Evolutionary conservation across 2,329 filamentous ascomycete genomes (phyloP).

Genomic region (Ophiognomonia clavigignenti-juglandacearum): DNA sequence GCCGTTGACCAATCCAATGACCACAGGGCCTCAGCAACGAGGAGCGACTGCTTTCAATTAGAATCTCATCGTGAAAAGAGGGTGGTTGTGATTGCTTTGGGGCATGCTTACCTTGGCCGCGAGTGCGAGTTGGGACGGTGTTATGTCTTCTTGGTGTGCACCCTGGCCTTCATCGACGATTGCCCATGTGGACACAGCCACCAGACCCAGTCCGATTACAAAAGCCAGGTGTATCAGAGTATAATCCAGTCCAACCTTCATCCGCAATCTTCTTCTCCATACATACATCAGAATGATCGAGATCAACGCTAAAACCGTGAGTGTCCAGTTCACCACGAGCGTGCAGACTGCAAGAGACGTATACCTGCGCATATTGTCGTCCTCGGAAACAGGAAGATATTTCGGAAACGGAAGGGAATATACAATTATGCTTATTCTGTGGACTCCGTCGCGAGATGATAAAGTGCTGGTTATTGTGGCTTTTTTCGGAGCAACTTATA

Average conservation of each 20-base stretch:
- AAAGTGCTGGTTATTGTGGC: too few relatives aligned
- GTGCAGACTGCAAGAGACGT: conserved; percentile 2
- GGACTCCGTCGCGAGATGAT: too few relatives aligned
- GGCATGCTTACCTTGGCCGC: conserved; percentile 2
- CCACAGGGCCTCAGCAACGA: conserved; percentile 3
- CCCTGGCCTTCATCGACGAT: conserved; percentile 7
- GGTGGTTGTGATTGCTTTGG: neutral
- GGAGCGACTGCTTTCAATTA: neutral
- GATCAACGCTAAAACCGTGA: conserved; percentile 3
- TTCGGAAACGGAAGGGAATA: too few relatives aligned
- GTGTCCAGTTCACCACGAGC: conserved; percentile 3
- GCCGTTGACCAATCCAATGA: neutral
- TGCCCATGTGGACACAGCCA: neutral
- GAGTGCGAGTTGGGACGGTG: neutral
- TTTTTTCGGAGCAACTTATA: too few relatives aligned
- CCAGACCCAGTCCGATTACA: neutral
- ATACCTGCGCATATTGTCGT: conserved; percentile 1
- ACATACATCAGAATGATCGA: neutral
- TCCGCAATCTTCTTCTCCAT: neutral
- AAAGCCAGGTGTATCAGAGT: neutral
- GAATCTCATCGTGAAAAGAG: too few relatives aligned
- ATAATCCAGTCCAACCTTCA: neutral
- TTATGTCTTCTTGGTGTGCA: neutral
- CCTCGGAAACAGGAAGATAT: too few relatives aligned
- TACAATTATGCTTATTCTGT: too few relatives aligned